phyloP scores from a whole-genome alignment of 208 protist species.

The Leptomonas pyrrhocoris region DNA sequence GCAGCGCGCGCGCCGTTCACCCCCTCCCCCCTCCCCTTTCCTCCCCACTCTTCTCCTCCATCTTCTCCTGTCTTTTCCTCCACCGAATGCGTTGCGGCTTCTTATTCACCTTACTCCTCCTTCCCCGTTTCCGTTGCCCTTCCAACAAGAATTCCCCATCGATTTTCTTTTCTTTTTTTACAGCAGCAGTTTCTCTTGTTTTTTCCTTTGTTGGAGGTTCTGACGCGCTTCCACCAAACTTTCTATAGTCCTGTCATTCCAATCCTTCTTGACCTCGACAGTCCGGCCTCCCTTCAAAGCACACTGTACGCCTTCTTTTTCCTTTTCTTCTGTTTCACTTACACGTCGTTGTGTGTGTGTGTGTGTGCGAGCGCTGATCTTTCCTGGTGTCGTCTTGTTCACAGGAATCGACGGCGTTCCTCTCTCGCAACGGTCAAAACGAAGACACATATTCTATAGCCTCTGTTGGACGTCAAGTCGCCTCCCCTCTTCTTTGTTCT shows the following conservation, averaged over 20 bases:
- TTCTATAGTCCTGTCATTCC: constrained; percentile 10
- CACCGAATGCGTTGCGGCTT: too few species aligned
- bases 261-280: constrained; percentile 3
- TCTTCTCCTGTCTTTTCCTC: too few species aligned
- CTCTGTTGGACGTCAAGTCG: constrained; percentile 3
- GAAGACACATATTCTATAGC: constrained; percentile 11
- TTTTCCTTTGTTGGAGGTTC: background rate
- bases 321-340: background rate
- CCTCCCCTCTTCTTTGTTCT: background rate
- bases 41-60: background rate
- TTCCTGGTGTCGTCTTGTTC: background rate
- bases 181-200: background rate
- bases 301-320: too few species aligned
- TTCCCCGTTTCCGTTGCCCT: constrained; percentile 24
- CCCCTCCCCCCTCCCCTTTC: background rate
- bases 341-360: too few species aligned
- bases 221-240: background rate
- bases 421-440: too few species aligned
- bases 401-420: too few species aligned
- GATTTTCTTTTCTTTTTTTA: constrained; percentile 13
- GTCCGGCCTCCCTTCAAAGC: background rate
- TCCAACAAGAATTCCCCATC: too few species aligned
- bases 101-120: background rate
- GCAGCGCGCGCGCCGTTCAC: too few species aligned
- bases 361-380: constrained; percentile 3